Evolutionary conservation across 148 eudicot species (phyloP).

Genomic region (Selenicereus undatus): DNA sequence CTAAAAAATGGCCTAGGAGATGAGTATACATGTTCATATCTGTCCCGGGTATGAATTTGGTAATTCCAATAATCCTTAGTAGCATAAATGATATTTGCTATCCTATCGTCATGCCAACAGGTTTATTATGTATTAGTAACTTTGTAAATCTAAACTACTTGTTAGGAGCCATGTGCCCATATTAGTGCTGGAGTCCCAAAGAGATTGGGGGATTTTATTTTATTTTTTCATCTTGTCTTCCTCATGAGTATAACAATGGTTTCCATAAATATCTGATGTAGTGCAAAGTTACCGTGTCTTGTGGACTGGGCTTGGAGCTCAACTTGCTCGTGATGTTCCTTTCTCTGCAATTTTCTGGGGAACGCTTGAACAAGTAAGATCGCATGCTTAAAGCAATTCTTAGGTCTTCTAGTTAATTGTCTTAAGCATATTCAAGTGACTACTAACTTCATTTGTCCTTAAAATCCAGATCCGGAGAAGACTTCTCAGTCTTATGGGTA

Average conservation of each 20-base stretch:
- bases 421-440: background rate
- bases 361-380: slow-evolving; percentile 79
- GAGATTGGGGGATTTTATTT: background rate
- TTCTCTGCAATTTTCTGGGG: slow-evolving; percentile 95
- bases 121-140: background rate
- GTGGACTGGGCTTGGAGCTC: slow-evolving; percentile 97
- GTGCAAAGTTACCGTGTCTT: slow-evolving; percentile 61
- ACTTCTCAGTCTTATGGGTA: slow-evolving; percentile 40
- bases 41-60: background rate
- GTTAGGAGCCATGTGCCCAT: background rate
- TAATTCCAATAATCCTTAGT: background rate
- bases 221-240: background rate
- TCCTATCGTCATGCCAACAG: background rate
- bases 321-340: slow-evolving; percentile 93
- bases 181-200: background rate
- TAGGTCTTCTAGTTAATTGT: background rate
- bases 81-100: background rate
- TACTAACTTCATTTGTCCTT: background rate
- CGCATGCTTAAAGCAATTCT: background rate
- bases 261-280: slow-evolving; percentile 12
- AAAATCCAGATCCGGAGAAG: slow-evolving; percentile 58
- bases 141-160: background rate
- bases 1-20: background rate
- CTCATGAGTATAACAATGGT: background rate
- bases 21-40: background rate